phyloP scores from a whole-genome alignment of 495 filamentous ascomycete genomes.

The Podospora tetraspora region DNA sequence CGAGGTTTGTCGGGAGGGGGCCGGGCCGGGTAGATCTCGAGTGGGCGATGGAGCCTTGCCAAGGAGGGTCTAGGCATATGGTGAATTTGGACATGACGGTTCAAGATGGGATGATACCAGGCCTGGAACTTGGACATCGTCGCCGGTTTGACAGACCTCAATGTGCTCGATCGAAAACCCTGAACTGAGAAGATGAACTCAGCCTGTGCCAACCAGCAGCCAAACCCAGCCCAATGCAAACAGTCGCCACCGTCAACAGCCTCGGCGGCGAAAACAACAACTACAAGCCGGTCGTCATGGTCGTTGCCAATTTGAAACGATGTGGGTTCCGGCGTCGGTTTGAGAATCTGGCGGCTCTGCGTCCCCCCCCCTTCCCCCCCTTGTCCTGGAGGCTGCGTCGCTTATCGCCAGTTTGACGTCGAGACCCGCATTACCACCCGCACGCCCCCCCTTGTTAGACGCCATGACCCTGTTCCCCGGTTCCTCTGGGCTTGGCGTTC shows the following conservation, averaged over 20 bases:
- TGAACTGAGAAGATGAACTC: background rate
- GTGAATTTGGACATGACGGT: background rate
- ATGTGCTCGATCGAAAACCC: background rate
- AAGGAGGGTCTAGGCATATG: background rate
- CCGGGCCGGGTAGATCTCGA: background rate
- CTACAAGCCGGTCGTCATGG: background rate
- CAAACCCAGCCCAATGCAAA: background rate
- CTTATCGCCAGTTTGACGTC: conserved; percentile 11
- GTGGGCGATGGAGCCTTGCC: background rate
- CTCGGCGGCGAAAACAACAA: background rate
- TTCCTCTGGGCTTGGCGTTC: background rate
- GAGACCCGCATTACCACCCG: background rate
- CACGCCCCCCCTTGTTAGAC: background rate
- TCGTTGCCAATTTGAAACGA: conserved; percentile 17
- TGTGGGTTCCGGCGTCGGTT: conserved; percentile 21
- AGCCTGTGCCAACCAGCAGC: background rate
- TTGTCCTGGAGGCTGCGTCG: conserved; percentile 6
- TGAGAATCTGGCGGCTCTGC: conserved; percentile 25
- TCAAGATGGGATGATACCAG: background rate
- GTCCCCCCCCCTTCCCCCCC: background rate
- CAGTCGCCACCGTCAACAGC: background rate
- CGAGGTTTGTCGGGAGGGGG: background rate
- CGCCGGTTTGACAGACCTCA: background rate
- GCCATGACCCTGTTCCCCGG: conserved; percentile 4
- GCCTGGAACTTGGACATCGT: background rate